Evolutionary conservation across 495 filamentous ascomycete species (phyloP).

Genomic region (Penicillium odoratum): DNA sequence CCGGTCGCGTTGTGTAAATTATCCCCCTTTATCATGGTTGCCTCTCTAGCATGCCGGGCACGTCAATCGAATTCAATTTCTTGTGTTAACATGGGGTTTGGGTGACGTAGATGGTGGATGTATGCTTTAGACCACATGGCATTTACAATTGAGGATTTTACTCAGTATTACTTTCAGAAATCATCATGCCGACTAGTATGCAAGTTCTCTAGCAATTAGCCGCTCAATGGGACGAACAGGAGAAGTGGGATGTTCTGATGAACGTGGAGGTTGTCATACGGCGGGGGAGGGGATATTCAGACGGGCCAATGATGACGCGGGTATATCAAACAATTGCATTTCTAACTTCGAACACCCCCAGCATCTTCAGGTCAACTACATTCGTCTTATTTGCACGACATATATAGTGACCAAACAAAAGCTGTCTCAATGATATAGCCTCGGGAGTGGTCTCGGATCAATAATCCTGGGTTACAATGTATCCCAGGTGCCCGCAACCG

Average conservation of each 20-base stretch:
- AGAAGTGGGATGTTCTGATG: background rate
- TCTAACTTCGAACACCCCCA: too few species aligned
- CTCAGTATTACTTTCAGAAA: background rate
- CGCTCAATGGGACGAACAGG: background rate
- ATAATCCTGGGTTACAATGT: background rate
- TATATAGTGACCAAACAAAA: background rate
- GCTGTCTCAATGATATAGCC: background rate
- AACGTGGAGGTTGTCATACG: conserved; percentile 2
- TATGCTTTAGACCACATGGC: background rate
- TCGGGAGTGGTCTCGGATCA: background rate
- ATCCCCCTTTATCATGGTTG: conserved; percentile 39
- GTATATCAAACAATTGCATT: conserved; percentile 18
- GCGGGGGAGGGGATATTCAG: conserved; percentile 7
- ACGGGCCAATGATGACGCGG: conserved; percentile 18
- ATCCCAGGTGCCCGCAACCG: background rate
- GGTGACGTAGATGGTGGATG: conserved; percentile 9
- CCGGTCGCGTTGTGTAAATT: conserved; percentile 43
- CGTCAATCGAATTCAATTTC: conserved; percentile 23
- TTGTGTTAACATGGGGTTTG: conserved; percentile 12
- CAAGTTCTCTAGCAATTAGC: background rate
- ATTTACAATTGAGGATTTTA: too few species aligned
- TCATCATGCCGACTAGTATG: background rate
- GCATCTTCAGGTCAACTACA: background rate
- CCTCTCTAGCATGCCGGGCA: conserved; percentile 39
- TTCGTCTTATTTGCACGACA: too few species aligned